Evolutionary conservation across 208 protist genomes (phyloP), one percentile per base, ranked within the genome.

Genomic region (Acanthamoeba quina): DNA sequence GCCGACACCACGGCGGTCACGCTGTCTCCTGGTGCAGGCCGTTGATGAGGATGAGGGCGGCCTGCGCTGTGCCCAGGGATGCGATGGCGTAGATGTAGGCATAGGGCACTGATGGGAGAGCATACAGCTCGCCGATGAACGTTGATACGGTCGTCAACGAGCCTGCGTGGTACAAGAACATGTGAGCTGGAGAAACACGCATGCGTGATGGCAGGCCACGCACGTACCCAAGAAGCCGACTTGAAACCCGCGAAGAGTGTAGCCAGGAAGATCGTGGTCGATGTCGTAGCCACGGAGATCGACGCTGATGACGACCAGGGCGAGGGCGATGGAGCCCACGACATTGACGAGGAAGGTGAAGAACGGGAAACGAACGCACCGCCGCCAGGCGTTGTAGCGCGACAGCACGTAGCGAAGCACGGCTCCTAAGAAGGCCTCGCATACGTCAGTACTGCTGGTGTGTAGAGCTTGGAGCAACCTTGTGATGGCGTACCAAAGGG

Each of bases 311-410:
- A 17, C 37, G 11, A 44, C 56, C 21, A 92, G n/a, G 19, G 60
- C 86, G 34, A 92, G 19, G 13, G 37, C 66, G 19, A 92, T 92
- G 60, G 58, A 76, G 62, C 60, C 86, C 26, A 76, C 29, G 66
- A 92, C 19, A 60, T 92, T 92, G 86, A 76, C 66, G 41, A 74
- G 15, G 60, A 92, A 92, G 24, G 86, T 92, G 86, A 92, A 92
- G 66, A 92, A 92, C 6, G 86, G 86, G 37, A 92, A 92, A 11
- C 60, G 54, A 4, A 49, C 26, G n/a, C 86, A 92, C 34, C 86
- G 54, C 26, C 58, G 62, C 86, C 86, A 92, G 24, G 60, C 86
- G 47, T 92, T 92, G 62, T 92, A 92, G 3, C 66, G 58, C 6
- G 86, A 92, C 26, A 49, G 60, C 31, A 70, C 58, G 15, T 92